Evolutionary conservation across 768 basidiomycete genomes (phyloP), one percentile per base, ranked within the genome.

Genomic region (Tulasnella sp.): DNA sequence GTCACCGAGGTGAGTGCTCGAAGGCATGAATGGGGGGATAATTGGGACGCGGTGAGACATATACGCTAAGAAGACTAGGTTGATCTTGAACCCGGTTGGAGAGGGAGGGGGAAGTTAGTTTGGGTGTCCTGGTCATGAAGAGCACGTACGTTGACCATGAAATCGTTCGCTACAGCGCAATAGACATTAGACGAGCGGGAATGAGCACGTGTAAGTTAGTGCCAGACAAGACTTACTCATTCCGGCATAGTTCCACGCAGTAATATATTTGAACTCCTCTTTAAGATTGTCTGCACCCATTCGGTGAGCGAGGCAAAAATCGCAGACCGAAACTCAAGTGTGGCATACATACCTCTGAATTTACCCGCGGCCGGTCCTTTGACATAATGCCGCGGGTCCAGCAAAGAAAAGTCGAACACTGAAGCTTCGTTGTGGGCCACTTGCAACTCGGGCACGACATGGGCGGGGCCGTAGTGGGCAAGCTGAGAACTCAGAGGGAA

Each of bases 211-310:
- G 2, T 27, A 40, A 34, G 5, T 0, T 27, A 18, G 27, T 12
- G 19, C 21, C 21, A 31, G 68, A 56, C 31, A 12, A 19, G n/a
- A 42, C 77, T 72, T 21, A 78, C 77, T 78, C 77, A 62, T 71
- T 38, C 77, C 77, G n/a, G 77, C 77, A 71, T 39, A 78, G 68
- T 62, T 71, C 77, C 77, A 78, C 9, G 58, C 39, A 21, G 77
- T 78, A 8, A 71, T 27, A n/a, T 78, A 78, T 34, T 71, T 38
- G 58, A 71, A 21, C 4, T 71, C 77, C 16, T 62, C 27, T 42
- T n/a, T 62, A 10, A 78, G 48, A 38, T 78, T 78, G 4, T 78
- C 77, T 78, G 71, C n/a, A 21, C 38, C 6, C 24, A 56, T 46
- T 76, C 16, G n/a, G 46, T 56, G 21, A 76, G 42, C 27, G 8